Evolutionary conservation across 192 early-diverging fungal species (phyloP).

Genomic region (Backusella luteola): DNA sequence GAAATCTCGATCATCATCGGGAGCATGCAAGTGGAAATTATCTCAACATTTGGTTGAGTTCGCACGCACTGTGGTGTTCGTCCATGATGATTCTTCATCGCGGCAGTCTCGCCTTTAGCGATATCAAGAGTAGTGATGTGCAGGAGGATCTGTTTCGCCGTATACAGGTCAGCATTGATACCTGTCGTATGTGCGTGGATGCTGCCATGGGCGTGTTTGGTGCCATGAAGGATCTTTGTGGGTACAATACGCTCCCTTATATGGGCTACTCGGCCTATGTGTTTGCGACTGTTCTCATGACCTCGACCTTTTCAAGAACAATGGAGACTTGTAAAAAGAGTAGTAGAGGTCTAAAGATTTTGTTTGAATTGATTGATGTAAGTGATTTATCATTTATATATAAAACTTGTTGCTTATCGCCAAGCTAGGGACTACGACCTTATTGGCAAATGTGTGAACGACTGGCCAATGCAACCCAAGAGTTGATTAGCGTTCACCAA

Average conservation of each 20-base stretch:
- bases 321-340: slow-evolving; percentile 17
- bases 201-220: slow-evolving; percentile 22
- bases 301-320: slow-evolving; percentile 16
- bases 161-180: slow-evolving; percentile 18
- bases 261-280: slow-evolving; percentile 31
- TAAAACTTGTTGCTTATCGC: background rate
- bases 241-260: slow-evolving; percentile 24
- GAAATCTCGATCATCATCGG: slow-evolving; percentile 14
- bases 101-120: slow-evolving; percentile 23
- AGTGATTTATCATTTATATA: background rate
- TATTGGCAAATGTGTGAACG: slow-evolving; percentile 32
- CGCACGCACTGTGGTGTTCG: slow-evolving; percentile 26
- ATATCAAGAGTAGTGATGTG: slow-evolving; percentile 6
- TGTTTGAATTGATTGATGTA: slow-evolving; percentile 27
- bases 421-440: slow-evolving; percentile 16
- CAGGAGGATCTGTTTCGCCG: background rate
- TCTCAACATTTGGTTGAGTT: slow-evolving; percentile 19
- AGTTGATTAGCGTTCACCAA: slow-evolving; percentile 19
- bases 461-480: slow-evolving; percentile 23
- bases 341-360: slow-evolving; percentile 4
- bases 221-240: slow-evolving; percentile 20
- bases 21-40: slow-evolving; percentile 15
- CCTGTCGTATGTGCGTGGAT: slow-evolving; percentile 20
- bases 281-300: slow-evolving; percentile 33
- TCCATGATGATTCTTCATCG: slow-evolving; percentile 24